Evolutionary conservation across 352 stramenopile genomes (phyloP).

Genomic region (Globisporangium alternatum): DNA sequence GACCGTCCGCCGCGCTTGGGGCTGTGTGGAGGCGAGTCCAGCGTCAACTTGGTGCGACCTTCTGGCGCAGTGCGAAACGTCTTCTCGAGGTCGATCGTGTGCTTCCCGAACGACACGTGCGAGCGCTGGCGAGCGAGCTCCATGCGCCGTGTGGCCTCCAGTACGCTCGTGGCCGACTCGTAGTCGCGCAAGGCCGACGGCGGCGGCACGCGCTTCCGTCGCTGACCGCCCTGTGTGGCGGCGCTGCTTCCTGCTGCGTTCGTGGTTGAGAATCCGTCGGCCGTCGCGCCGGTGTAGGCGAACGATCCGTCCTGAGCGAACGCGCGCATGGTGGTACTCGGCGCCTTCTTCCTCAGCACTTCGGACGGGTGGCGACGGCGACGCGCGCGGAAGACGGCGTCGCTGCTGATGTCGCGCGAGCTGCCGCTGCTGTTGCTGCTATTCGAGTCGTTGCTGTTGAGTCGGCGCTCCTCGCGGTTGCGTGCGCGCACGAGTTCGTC

Average conservation of each 20-base stretch:
- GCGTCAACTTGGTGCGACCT: slow-evolving; percentile 32
- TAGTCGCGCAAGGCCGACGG: slow-evolving; percentile 31
- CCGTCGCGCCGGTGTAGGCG: slow-evolving; percentile 1
- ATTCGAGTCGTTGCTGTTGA: background rate
- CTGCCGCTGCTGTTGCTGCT: slow-evolving; percentile 4
- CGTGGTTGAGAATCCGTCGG: background rate
- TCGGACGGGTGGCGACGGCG: slow-evolving; percentile 10
- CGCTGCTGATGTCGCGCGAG: background rate
- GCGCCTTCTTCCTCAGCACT: slow-evolving; percentile 5
- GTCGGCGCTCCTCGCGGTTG: slow-evolving; percentile 3
- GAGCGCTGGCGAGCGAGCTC: slow-evolving; percentile 49
- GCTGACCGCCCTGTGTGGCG: background rate
- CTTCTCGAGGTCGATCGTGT: slow-evolving; percentile 44
- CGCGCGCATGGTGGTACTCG: slow-evolving; percentile 4
- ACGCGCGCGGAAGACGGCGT: slow-evolving; percentile 4
- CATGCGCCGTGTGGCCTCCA: slow-evolving; percentile 37
- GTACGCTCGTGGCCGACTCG: slow-evolving; percentile 38
- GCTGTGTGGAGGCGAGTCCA: slow-evolving; percentile 24
- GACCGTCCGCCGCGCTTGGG: slow-evolving; percentile 13
- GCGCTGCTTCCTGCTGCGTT: background rate
- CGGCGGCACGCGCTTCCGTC: slow-evolving; percentile 13
- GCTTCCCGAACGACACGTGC: slow-evolving; percentile 46
- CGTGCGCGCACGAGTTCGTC: slow-evolving; percentile 7
- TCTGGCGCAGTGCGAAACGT: slow-evolving; percentile 57
- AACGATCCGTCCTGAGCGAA: slow-evolving; percentile 19